phyloP scores from a whole-genome alignment of 2,329 filamentous ascomycete genomes.

The Plectosphaerella sp. region DNA sequence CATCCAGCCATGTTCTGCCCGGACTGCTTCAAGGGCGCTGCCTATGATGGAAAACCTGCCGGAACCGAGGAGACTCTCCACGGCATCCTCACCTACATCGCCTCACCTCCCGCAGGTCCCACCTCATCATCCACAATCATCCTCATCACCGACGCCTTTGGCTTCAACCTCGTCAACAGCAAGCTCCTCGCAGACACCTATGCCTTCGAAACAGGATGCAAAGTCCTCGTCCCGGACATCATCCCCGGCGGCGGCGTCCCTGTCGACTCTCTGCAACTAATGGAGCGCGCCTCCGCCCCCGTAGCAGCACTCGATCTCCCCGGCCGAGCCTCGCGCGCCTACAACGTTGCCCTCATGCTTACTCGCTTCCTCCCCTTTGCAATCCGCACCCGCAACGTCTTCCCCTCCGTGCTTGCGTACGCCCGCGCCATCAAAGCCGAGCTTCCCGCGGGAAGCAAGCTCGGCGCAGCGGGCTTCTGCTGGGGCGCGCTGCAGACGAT shows the following conservation, averaged over 20 bases:
- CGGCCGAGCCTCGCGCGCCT: slow-evolving; percentile 3
- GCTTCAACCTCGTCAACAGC: slow-evolving; percentile 13
- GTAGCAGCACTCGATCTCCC: slow-evolving; percentile 4
- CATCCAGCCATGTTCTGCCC: not conserved
- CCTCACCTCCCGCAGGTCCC: not conserved
- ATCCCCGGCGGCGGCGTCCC: slow-evolving; percentile 16
- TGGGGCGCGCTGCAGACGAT: slow-evolving; percentile 32
- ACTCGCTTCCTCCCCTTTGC: slow-evolving; percentile 3
- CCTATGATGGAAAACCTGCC: slow-evolving; percentile 4
- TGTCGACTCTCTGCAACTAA: slow-evolving; percentile 6
- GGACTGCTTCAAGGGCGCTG: slow-evolving; percentile 7
- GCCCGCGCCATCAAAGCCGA: slow-evolving; percentile 21
- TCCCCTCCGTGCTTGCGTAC: slow-evolving; percentile 22
- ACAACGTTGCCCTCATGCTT: not conserved
- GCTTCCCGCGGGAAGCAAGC: slow-evolving; percentile 18
- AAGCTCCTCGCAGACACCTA: slow-evolving; percentile 14
- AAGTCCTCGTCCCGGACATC: slow-evolving; percentile 19
- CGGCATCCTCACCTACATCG: slow-evolving; percentile 8
- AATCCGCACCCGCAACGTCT: slow-evolving; percentile 10
- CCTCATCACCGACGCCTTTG: slow-evolving; percentile 13
- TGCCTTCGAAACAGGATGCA: slow-evolving; percentile 14
- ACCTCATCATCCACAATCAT: slow-evolving; percentile 11
- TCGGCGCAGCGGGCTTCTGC: slow-evolving; percentile 35
- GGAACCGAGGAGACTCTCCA: slow-evolving; percentile 8
- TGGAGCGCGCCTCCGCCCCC: slow-evolving; percentile 10